Evolutionary conservation across 2,329 filamentous ascomycete genomes (phyloP).

Genomic region (Aaosphaeria arxii): DNA sequence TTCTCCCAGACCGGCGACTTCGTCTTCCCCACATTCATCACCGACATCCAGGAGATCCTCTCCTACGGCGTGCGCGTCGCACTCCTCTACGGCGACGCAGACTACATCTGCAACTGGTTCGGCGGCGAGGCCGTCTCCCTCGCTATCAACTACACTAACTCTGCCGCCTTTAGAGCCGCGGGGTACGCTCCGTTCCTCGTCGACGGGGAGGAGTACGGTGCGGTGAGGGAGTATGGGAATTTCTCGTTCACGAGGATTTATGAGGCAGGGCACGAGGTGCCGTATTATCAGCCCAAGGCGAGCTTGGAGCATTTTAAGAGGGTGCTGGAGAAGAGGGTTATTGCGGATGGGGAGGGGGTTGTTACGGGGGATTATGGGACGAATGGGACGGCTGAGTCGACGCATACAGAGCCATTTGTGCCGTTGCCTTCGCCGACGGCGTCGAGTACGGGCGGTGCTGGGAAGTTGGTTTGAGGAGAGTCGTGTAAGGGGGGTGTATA

Average conservation of each 20-base stretch:
- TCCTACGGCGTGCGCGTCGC: slow-evolving; percentile 26
- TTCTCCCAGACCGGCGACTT: slow-evolving; percentile 24
- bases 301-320: slow-evolving; percentile 51
- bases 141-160: slow-evolving; percentile 51
- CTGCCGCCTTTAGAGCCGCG: slow-evolving; percentile 56
- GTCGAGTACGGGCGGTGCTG: slow-evolving; percentile 6
- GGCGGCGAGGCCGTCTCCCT: slow-evolving; percentile 52
- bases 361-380: slow-evolving; percentile 27
- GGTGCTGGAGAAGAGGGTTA: slow-evolving; percentile 42
- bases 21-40: slow-evolving; percentile 36
- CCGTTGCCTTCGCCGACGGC: slow-evolving; percentile 22
- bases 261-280: slow-evolving; percentile 41
- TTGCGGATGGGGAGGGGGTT: slow-evolving; percentile 36
- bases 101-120: slow-evolving; percentile 52
- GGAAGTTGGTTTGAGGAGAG: too few species aligned
- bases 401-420: slow-evolving; percentile 29
- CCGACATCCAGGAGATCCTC: slow-evolving; percentile 44
- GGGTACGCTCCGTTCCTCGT: slow-evolving; percentile 70
- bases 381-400: slow-evolving; percentile 27
- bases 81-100: slow-evolving; percentile 23
- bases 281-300: slow-evolving; percentile 44
- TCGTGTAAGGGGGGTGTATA: too few species aligned
- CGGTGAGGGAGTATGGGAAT: slow-evolving; percentile 39
- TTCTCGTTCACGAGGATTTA: slow-evolving; percentile 38
- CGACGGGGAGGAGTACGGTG: slow-evolving; percentile 53